Evolutionary conservation across 345 rosid genomes (phyloP).

Genomic region (Brassica napus): Da-Ae NC_063436.1:27083001-27083500

Average conservation of each 20-base stretch:
- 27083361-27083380: slow-evolving; percentile 62
- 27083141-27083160: slow-evolving; percentile 79
- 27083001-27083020: slow-evolving; percentile 68
- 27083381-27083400: slow-evolving; percentile 59
- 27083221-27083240: slow-evolving; percentile 54
- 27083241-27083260: slow-evolving; percentile 48
- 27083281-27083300: slow-evolving; percentile 53
- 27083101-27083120: slow-evolving; percentile 87
- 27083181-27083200: slow-evolving; percentile 70
- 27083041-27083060: slow-evolving; percentile 46
- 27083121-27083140: slow-evolving; percentile 89
- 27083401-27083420: slow-evolving; percentile 49
- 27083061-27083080: slow-evolving; percentile 53
- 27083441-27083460: slow-evolving; percentile 54
- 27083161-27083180: slow-evolving; percentile 55
- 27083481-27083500: slow-evolving; percentile 47
- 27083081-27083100: slow-evolving; percentile 44
- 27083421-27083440: slow-evolving; percentile 57
- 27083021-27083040: slow-evolving; percentile 48
- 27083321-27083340: slow-evolving; percentile 56
- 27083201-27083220: slow-evolving; percentile 70
- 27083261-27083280: slow-evolving; percentile 69
- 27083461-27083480: slow-evolving; percentile 53
- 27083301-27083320: slow-evolving; percentile 63
- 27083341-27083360: slow-evolving; percentile 70